Percentiles rank a stretch among this genome's conserved stretches.
Evolutionary conservation across 345 rosid genomes (phyloP).

Genomic region (Brassica carinata): DNA sequence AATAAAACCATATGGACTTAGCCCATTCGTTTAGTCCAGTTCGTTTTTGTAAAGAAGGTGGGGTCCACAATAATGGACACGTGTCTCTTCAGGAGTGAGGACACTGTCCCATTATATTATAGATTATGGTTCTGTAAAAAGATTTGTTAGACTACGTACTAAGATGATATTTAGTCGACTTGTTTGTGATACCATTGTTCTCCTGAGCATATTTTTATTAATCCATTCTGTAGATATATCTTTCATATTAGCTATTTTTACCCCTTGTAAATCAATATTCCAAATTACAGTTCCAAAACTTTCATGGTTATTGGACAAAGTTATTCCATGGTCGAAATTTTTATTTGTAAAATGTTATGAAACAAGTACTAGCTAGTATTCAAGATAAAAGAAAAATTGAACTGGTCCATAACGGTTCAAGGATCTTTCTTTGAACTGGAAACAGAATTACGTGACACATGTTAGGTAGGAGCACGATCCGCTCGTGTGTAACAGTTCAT

Average conservation of each 20-base stretch:
- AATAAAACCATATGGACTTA: no score
- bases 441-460: slow-evolving; percentile 23
- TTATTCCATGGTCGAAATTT: background rate
- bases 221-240: background rate
- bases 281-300: background rate
- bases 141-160: background rate
- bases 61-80: no score
- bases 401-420: slow-evolving; percentile 40
- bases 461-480: slow-evolving; percentile 40
- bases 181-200: background rate
- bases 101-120: no score
- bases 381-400: background rate
- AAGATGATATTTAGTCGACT: background rate
- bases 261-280: background rate
- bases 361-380: background rate
- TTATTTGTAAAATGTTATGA: background rate
- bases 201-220: background rate
- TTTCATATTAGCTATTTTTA: background rate
- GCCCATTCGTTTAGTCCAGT: no score
- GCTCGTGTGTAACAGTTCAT: slow-evolving; percentile 39
- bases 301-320: background rate
- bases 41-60: no score
- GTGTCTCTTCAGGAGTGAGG: no score
- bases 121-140: background rate
- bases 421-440: slow-evolving; percentile 31